Base-by-base conservation (phyloP, 371 early-diverging fungal species). In the Rhizopus delemar region DNA sequence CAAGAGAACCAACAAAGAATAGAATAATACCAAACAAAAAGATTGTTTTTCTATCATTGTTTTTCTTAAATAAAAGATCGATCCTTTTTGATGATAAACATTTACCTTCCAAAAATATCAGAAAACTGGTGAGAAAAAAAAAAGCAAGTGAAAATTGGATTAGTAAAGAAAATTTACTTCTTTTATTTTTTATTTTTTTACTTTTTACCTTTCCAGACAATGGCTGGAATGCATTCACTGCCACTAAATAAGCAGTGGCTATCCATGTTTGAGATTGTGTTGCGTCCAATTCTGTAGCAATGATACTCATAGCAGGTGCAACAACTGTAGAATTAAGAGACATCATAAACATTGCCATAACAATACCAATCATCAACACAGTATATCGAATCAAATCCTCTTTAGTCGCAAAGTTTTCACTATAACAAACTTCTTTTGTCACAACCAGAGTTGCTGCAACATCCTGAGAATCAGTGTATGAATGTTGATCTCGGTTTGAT, bases 271-370 rank as follows among this genome's bases (percentile, higher is more conserved):
- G 60, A 15, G 49, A 59, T 32, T 73, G 43, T 48, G 81, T 57
- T n/a, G 77, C 75, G 48, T 69, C 57, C 34, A 66, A 55, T 12
- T 86, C 86, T 4, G 78, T 76, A 16, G 86, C 85, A 46, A 92
- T 90, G 32, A 72, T 79, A 58, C 86, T 82, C 16, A 90, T 69
- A 13, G 86, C 65, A 48, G 65, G 89, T 3, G 92, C 89, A 33
- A 93, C 83, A 32, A 92, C 87, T 1, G 91, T 91, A 34, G 83
- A 80, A 62, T 91, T 91, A 35, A 92, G 73, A 29, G 87, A 88
- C 8, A 89, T 86, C 71, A 91, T 82, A 66, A 93, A 90, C 62
- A 88, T 79, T 15, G 81, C 78, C 57, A 88, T 38, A 4, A 65
- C 33, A 22, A 75, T 51, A 48, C 72, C 74, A 41, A 59, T 13